Base-by-base conservation (phyloP, 225 moss, liverwort and hornwort genomes). In the Thuidium tamariscinum region DNA sequence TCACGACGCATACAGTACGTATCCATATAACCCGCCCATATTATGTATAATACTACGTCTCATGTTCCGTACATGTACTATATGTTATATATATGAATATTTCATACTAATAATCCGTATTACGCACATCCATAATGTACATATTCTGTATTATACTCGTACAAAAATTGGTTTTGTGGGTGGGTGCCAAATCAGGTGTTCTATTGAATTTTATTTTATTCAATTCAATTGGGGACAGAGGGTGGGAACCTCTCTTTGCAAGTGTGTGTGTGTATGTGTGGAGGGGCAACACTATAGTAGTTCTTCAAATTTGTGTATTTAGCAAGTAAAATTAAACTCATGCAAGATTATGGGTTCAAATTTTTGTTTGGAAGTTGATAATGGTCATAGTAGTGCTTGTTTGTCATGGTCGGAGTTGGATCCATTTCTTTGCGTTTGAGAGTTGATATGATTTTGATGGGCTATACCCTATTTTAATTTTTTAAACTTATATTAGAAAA, bases 61-160 rank as follows among this genome's bases (percentile, higher is more conserved):
- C 22, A 5, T 20, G 8, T 2, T 34, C 11, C 5, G 4, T n/a
- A 65, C 17, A 13, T 23, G 0, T 41, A 68, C 1, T 0, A 5
- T 0, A 65, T 2, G 6, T 2, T 6, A 0, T 37, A 4, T 1
- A 8, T 2, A 13, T 8, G 2, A 1, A 0, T 67, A 8, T 3
- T 25, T 2, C 8, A 1, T 68, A 20, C 1, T 6, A 0, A 0
- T 2, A 0, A 11, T 13, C 11, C 7, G 1, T 67, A 67, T 14
- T 13, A 21, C 3, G 1, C 21, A 0, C 10, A 20, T 36, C 0
- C n/a, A 66, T 66, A 15, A 6, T 9, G 4, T 39, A 13, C 4
- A 12, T 2, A 0, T 13, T 23, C 14, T 5, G 3, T 22, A 37
- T 22, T 9, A 3, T 67, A 67, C 37, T 7, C 12, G 22, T 21